A percentile compares a stretch with the other conserved stretches of the same genome.
phyloP scores from a whole-genome alignment of 2,329 filamentous ascomycete genomes.

The Colletotrichum trifolii region DNA sequence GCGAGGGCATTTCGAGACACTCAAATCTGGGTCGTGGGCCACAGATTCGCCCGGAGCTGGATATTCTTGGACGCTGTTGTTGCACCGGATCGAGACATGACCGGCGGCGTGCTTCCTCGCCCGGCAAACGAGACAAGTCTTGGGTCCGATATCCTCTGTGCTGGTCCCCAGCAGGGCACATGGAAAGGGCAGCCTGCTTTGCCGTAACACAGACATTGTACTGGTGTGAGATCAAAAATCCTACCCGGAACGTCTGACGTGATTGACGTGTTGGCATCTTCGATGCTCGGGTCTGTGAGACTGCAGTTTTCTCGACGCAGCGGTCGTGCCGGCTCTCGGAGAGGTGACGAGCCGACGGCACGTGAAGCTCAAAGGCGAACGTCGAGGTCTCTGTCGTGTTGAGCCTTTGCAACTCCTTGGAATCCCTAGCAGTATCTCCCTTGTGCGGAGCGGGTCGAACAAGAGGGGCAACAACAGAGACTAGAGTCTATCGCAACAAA shows the following conservation, averaged over 20 bases:
- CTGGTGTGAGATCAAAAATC: too few relatives aligned
- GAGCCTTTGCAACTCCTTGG: not conserved
- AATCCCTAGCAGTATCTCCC: not conserved
- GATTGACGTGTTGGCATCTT: not conserved
- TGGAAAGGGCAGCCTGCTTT: too few relatives aligned
- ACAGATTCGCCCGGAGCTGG: conserved; percentile 19
- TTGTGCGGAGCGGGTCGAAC: not conserved
- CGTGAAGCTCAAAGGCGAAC: too few relatives aligned
- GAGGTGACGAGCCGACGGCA: too few relatives aligned
- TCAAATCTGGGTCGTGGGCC: conserved; percentile 4
- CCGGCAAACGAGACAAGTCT: conserved; percentile 19
- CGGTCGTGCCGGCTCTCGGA: too few relatives aligned
- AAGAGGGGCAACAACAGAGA: conserved; percentile 6
- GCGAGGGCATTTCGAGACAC: conserved; percentile 6
- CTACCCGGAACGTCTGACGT: too few relatives aligned
- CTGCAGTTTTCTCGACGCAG: too few relatives aligned
- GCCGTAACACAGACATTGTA: too few relatives aligned
- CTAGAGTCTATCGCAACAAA: conserved; percentile 9
- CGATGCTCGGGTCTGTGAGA: conserved; percentile 4
- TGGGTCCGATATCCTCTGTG: conserved; percentile 6
- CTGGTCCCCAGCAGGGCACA: not conserved
- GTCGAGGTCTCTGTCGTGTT: not conserved
- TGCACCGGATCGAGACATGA: conserved; percentile 6
- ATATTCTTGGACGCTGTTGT: conserved; percentile 27
- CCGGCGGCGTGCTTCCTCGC: conserved; percentile 5